Conservation (phyloP, 169 alveolate species). For the Plasmodium knowlesi region DNA sequence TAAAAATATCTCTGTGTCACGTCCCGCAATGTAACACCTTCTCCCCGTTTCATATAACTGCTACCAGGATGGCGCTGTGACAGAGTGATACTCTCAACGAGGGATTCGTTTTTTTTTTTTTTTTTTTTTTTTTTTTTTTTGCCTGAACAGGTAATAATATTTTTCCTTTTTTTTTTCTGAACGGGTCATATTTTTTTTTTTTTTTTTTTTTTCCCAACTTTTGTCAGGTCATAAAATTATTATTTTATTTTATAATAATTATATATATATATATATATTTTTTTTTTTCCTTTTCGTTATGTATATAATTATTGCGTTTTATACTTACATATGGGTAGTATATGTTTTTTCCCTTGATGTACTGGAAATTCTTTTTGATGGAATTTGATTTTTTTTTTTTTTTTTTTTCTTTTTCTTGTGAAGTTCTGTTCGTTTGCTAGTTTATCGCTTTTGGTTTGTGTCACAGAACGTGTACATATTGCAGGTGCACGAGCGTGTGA, state of each 20-base stretch:
- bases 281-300: neutral
- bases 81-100: neutral
- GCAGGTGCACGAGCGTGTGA: neutral
- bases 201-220: neutral
- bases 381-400: neutral
- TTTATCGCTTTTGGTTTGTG: neutral
- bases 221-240: neutral
- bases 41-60: neutral
- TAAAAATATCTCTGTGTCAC: neutral
- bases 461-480: neutral
- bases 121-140: neutral
- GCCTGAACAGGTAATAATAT: neutral
- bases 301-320: neutral
- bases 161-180: neutral
- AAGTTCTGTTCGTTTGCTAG: neutral
- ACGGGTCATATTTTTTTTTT: neutral
- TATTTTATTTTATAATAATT: neutral
- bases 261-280: no score
- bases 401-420: neutral
- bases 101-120: neutral
- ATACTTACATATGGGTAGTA: neutral
- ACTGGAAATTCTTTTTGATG: neutral
- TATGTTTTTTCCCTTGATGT: neutral
- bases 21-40: neutral
- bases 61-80: neutral